These are phyloP conservation scores for Fusarium penzigii DNA, from an alignment of 2,329 filamentous ascomycete genomes.

Conservation along the genomic window DNA sequence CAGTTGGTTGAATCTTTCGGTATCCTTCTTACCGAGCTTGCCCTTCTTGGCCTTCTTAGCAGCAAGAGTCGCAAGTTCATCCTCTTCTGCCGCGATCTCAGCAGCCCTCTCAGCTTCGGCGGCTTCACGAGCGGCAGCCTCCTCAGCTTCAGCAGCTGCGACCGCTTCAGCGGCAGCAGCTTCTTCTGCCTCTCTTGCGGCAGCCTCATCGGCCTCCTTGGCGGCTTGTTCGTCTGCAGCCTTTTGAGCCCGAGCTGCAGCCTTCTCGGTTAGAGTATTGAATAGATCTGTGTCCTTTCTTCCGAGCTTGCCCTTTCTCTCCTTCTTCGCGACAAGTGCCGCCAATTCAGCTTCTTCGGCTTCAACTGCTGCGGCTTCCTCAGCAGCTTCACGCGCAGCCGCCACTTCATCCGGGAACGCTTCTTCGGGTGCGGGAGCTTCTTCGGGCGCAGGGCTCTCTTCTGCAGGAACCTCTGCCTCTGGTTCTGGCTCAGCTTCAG, in stretches of 20 bases:
- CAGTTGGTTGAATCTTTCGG: constrained; percentile 44
- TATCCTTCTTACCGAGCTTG: constrained; percentile 46
- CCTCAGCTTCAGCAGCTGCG: constrained; percentile 8
- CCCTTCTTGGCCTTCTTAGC: constrained; percentile 53
- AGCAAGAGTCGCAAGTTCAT: constrained; percentile 42
- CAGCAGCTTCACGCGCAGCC: constrained; percentile 19
- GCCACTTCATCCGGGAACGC: constrained; percentile 13
- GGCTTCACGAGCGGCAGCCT: constrained; percentile 14
- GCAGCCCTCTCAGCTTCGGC: constrained; percentile 14
- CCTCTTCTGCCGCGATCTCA: constrained; percentile 32
- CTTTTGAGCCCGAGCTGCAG: constrained; percentile 25
- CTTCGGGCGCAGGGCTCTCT: too few relatives aligned
- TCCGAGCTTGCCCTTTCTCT: constrained; percentile 24
- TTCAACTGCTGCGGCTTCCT: constrained; percentile 10
- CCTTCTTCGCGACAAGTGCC: constrained; percentile 20
- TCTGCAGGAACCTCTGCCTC: too few relatives aligned
- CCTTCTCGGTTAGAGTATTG: constrained; percentile 18
- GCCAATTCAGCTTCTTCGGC: constrained; percentile 24
- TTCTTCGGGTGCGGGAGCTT: constrained; percentile 29
- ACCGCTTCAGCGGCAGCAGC: constrained; percentile 15
- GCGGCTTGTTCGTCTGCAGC: constrained; percentile 34
- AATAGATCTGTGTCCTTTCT: constrained; percentile 25
- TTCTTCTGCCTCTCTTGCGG: constrained; percentile 13
- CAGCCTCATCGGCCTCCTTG: constrained; percentile 27
- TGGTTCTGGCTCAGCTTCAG: constrained; percentile 8